These are phyloP conservation scores for Tetradesmus lagerheimii DNA, from an alignment of 139 green algal species.

Conservation along the genomic window DNA sequence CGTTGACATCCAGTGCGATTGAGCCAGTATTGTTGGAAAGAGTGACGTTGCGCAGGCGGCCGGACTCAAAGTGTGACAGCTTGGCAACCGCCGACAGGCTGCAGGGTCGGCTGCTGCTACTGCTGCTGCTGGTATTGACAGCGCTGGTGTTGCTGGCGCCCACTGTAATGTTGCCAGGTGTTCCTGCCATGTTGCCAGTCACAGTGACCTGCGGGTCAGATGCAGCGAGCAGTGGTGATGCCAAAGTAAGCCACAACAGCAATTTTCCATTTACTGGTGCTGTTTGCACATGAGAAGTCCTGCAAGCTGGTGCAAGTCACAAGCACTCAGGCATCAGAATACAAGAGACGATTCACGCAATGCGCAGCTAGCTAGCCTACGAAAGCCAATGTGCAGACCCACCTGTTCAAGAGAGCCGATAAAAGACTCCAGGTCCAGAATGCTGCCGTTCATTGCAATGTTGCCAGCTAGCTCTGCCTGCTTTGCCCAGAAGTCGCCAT, in stretches of 20 bases:
- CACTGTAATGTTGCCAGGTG: too few species aligned
- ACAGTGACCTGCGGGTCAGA: background rate
- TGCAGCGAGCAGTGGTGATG: too few species aligned
- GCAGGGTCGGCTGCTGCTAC: background rate
- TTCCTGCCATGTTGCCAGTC: background rate
- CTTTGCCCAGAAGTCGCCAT: background rate
- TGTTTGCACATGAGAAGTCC: too few species aligned
- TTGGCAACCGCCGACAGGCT: background rate
- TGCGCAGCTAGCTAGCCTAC: background rate
- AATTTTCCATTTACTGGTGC: too few species aligned
- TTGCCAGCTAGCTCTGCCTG: background rate
- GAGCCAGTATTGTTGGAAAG: background rate
- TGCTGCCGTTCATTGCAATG: background rate
- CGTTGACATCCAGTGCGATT: background rate
- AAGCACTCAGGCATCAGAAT: too few species aligned
- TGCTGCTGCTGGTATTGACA: background rate
- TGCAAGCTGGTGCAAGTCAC: too few species aligned
- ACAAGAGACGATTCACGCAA: background rate
- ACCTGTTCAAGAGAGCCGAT: background rate
- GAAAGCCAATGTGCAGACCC: background rate
- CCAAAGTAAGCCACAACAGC: too few species aligned
- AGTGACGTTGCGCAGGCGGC: background rate
- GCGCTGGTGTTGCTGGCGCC: too few species aligned
- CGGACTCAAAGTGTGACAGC: background rate
- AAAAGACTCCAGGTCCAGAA: background rate